These are phyloP conservation scores for Pyrenochaeta sp. DNA, from an alignment of 2,329 filamentous ascomycete genomes.

Conservation along the genomic window DNA sequence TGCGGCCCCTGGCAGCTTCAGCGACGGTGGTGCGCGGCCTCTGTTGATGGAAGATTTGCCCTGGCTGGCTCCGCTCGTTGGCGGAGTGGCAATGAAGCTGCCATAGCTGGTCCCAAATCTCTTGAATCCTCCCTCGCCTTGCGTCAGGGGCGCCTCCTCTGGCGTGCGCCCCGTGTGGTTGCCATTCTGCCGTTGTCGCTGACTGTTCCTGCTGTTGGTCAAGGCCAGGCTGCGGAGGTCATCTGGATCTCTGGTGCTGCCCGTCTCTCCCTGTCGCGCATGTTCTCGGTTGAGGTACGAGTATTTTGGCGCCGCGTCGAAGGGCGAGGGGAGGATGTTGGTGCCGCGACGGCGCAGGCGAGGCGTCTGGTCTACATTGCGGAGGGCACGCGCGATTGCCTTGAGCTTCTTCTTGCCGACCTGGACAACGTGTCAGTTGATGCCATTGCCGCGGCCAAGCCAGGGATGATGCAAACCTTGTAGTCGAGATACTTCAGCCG, in stretches of 20 bases:
- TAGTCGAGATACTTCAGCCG: slow-evolving; percentile 93
- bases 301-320: slow-evolving; percentile 49
- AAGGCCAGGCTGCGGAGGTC: slow-evolving; percentile 34
- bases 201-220: slow-evolving; percentile 30
- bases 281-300: slow-evolving; percentile 50
- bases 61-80: slow-evolving; percentile 8
- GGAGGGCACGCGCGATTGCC: slow-evolving; percentile 75
- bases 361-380: slow-evolving; percentile 63
- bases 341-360: slow-evolving; percentile 48
- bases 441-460: slow-evolving; percentile 13
- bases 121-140: slow-evolving; percentile 18
- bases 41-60: slow-evolving; percentile 16
- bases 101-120: slow-evolving; percentile 63
- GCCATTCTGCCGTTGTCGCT: slow-evolving; percentile 20
- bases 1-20: slow-evolving; percentile 70
- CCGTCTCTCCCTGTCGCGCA: slow-evolving; percentile 22
- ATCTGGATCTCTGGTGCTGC: slow-evolving; percentile 25
- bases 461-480: slow-evolving; percentile 64
- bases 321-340: slow-evolving; percentile 42
- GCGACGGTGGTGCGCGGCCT: slow-evolving; percentile 54
- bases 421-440: slow-evolving; percentile 44
- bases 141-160: slow-evolving; percentile 41
- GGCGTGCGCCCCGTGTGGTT: slow-evolving; percentile 24
- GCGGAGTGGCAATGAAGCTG: slow-evolving; percentile 66
- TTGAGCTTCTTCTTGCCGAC: slow-evolving; percentile 92